These are phyloP conservation scores for Ogataea pini DNA, from an alignment of 805 yeast genomes.

Conservation along the genomic window DNA sequence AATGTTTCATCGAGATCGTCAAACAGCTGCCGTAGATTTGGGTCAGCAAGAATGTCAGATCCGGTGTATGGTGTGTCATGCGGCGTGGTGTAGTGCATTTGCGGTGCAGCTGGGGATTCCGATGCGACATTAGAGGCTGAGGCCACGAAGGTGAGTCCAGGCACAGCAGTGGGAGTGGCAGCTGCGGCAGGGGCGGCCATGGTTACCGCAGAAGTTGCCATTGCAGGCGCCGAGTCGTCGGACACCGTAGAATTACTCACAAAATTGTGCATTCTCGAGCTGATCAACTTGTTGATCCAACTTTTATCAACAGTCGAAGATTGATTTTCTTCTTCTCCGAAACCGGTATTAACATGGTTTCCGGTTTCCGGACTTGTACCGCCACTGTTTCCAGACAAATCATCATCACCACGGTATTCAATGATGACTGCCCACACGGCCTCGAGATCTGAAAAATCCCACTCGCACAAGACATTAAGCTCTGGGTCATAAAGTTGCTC, in stretches of 20 bases:
- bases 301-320: constrained; percentile 9
- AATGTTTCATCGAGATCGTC: constrained; percentile 18
- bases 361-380: neutral
- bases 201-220: neutral
- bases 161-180: neutral
- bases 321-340: neutral
- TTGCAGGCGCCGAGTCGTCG: neutral
- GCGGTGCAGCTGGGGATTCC: neutral
- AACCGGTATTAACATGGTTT: neutral
- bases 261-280: constrained; percentile 6
- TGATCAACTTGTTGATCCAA: constrained; percentile 18
- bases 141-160: neutral
- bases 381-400: neutral
- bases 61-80: neutral
- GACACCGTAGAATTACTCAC: neutral
- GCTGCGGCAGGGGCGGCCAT: neutral
- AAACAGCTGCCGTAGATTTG: constrained; percentile 11
- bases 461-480: constrained; percentile 4
- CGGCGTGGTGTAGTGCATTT: neutral
- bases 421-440: constrained; percentile 4
- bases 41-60: neutral
- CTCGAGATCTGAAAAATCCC: constrained; percentile 8
- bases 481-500: constrained; percentile 2
- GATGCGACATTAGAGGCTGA: no score
- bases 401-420: neutral